Percentiles rank a stretch among this genome's conserved stretches.
Conservation (phyloP, 1,284 basidiomycete species). For the Heterobasidion parviporum region DNA sequence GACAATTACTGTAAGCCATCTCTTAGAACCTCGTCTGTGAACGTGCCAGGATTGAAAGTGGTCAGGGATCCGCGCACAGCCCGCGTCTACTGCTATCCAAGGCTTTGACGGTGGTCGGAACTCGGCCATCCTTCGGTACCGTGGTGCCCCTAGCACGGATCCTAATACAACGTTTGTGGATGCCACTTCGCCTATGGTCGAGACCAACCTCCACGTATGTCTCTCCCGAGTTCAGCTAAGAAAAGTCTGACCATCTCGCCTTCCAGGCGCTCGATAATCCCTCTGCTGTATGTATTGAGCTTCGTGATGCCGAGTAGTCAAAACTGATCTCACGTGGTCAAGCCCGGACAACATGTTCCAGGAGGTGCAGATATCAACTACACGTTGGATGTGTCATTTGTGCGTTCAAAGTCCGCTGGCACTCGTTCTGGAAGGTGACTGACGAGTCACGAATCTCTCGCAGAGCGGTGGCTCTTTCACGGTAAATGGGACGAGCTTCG, state of each 20-base stretch:
- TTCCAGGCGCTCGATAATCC: background rate
- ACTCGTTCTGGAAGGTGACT: background rate
- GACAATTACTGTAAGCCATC: conserved; percentile 31
- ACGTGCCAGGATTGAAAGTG: background rate
- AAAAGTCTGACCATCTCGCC: background rate
- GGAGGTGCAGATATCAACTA: conserved; percentile 23
- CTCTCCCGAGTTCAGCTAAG: background rate
- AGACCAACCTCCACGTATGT: conserved; percentile 20
- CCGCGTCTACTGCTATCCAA: background rate
- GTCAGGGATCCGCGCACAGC: conserved; percentile 15
- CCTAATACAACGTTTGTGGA: conserved; percentile 28
- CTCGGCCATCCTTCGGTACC: conserved; percentile 47
- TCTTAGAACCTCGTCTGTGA: background rate
- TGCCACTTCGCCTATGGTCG: conserved; percentile 15
- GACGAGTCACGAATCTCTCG: background rate
- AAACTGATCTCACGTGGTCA: background rate
- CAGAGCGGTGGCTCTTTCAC: conserved; percentile 8
- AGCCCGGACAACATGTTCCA: conserved; percentile 20
- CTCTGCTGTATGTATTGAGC: background rate
- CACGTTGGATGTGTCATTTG: conserved; percentile 17
- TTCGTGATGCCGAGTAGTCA: background rate
- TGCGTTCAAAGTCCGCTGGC: conserved; percentile 1
- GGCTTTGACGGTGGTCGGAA: conserved; percentile 29
- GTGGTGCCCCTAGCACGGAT: conserved; percentile 31
- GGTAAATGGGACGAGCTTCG: conserved; percentile 19